These are phyloP conservation scores for Chrysosporium queenslandicum DNA, from an alignment of 2,329 filamentous ascomycete species.

Conservation along the genomic window DNA sequence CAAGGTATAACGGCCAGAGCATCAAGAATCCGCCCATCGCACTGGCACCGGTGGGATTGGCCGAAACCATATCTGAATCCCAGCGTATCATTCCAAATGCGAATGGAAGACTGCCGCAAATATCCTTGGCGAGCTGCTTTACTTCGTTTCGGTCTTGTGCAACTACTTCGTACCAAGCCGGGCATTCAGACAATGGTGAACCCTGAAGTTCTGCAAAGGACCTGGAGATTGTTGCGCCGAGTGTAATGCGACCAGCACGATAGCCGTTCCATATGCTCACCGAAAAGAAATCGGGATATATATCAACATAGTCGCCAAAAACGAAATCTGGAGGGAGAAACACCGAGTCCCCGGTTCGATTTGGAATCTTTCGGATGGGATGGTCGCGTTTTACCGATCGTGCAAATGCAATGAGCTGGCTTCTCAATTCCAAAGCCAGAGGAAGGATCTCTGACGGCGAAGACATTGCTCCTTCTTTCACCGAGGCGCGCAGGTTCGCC, in stretches of 20 bases:
- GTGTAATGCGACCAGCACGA: conserved; percentile 48
- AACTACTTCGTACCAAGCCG: conserved; percentile 21
- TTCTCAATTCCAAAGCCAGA: conserved; percentile 27
- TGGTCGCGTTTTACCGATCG: conserved; percentile 23
- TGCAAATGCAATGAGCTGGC: conserved; percentile 28
- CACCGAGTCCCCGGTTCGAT: not conserved
- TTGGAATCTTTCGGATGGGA: conserved; percentile 18
- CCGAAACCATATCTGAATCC: conserved; percentile 14
- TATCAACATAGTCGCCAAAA: conserved; percentile 46
- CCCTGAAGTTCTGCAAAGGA: conserved; percentile 22
- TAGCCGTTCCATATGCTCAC: conserved; percentile 51
- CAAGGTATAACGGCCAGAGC: conserved; percentile 33
- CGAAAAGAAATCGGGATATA: conserved; percentile 46
- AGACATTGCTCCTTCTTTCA: conserved; percentile 22
- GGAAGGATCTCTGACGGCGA: conserved; percentile 26
- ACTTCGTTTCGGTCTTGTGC: conserved; percentile 24
- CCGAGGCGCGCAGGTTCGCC: conserved; percentile 28
- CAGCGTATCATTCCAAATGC: conserved; percentile 23
- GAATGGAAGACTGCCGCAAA: conserved; percentile 32
- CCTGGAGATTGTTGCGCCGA: conserved; percentile 41
- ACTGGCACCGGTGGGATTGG: conserved; percentile 19
- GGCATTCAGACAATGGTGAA: not conserved
- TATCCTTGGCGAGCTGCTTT: conserved; percentile 27
- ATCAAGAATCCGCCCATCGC: conserved; percentile 28
- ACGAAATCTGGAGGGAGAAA: conserved; percentile 10